Base-by-base conservation (phyloP, 2,329 filamentous ascomycete species). In the Mycogone perniciosa region DNA sequence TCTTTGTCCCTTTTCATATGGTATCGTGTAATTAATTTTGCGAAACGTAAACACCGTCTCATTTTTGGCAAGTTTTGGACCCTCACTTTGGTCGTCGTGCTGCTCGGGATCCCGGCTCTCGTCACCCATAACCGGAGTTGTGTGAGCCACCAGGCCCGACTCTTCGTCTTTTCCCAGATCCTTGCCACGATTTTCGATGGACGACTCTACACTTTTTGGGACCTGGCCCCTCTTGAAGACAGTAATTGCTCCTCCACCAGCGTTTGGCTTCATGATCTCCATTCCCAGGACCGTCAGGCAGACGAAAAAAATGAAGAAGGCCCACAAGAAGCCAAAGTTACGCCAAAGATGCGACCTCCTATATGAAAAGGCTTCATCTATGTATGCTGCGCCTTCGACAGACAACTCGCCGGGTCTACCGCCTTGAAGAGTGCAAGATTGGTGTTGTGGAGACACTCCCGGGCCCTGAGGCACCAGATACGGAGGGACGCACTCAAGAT, bases 301-400 rank as follows among this genome's bases (percentile, higher is more conserved):
- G 9, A 95, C 79, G 61, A 92, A 95, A 5, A 89, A 76, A 1
- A 88, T 73, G 1, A 82, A 79, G 57, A 89, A 93, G 0, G 85
- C 88, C 57, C 91, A 82, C 1, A 93, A 68, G 4, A 91, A 83
- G 31, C 85, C 88, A 60, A 88, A 89, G 63, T 92, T 90, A 4
- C 88, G 81, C 85, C 85, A 88, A 6, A 84, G 68, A 57, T 88
- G 77, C 1, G 70, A 67, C 1, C 76, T 68, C 4, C 67, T 71
- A 61, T 87, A 88, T 2, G 69, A 64, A 56, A 79, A 85, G 4
- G 67, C 63, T 66, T 71, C 7, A 66, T 66, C 26, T 59, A 88
- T 70, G 46, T 84, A 88, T 0, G 67, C 68, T 10, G 76, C 71
- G 0, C 85, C 85, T 0, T 69, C 60, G 5, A 88, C 78, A 2